phyloP scores from a whole-genome alignment of 805 yeast species.

The Tanozyma kutaoensis region DNA sequence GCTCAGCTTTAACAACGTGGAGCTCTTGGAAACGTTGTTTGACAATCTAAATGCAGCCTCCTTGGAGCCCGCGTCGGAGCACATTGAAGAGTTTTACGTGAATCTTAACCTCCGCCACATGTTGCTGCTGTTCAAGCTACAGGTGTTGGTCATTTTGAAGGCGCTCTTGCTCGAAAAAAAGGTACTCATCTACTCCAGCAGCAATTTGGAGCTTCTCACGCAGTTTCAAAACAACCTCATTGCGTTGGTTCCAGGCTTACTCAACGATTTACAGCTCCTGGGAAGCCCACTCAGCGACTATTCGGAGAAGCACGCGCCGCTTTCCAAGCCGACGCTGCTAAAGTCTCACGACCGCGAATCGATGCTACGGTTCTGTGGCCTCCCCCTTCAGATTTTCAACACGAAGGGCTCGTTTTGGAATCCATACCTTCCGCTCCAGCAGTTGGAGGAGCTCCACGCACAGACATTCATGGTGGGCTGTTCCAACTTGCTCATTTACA shows the following conservation, averaged over 20 bases:
- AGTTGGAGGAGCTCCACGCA: slow-evolving; percentile 61
- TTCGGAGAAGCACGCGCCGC: slow-evolving; percentile 30
- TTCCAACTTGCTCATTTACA: slow-evolving; percentile 69
- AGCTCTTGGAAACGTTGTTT: slow-evolving; percentile 54
- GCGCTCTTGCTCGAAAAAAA: slow-evolving; percentile 64
- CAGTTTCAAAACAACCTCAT: slow-evolving; percentile 74
- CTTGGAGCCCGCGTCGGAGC: no score
- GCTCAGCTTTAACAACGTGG: slow-evolving; percentile 57
- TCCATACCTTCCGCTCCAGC: slow-evolving; percentile 92
- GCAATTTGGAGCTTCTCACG: slow-evolving; percentile 68
- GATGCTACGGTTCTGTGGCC: slow-evolving; percentile 66
- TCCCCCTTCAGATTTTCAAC: slow-evolving; percentile 79
- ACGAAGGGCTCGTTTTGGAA: slow-evolving; percentile 73
- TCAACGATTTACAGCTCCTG: slow-evolving; percentile 58
- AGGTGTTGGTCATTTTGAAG: slow-evolving; percentile 58
- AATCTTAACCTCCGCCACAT: slow-evolving; percentile 64
- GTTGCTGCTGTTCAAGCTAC: slow-evolving; percentile 42
- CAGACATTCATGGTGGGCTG: slow-evolving; percentile 70
- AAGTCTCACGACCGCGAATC: slow-evolving; percentile 71
- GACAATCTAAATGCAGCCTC: slow-evolving; percentile 36
- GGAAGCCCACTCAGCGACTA: slow-evolving; percentile 65
- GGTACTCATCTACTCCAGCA: slow-evolving; percentile 60
- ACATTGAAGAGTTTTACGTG: slow-evolving; percentile 29
- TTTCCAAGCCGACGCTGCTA: slow-evolving; percentile 51
- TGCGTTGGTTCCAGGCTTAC: slow-evolving; percentile 69